Base-by-base conservation (phyloP, 2,329 filamentous ascomycete genomes). In the Cordyceps farinosa region DNA sequence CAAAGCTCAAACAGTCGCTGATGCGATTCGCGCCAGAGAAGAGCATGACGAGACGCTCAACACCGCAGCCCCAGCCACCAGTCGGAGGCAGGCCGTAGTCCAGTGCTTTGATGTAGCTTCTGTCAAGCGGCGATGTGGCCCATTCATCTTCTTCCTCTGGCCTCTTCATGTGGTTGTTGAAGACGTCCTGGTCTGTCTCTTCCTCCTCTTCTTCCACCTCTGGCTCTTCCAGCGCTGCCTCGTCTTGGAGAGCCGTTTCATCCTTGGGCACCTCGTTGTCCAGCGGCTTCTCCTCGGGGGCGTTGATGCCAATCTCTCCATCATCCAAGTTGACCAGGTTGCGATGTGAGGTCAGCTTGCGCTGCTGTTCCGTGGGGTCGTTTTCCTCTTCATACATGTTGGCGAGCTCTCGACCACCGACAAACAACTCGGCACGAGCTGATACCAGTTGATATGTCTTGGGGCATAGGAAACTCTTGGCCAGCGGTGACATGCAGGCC, bases 381-480 rank as follows among this genome's bases (percentile, higher is more conserved):
- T 99, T 99, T 74, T 99, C 95, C 77, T 99, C 95, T 75, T 99
- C 95, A 75, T 99, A 99, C 80, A 94, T 96, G 76, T 99, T 99
- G 65, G 94, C 91, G 38, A 97, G 83, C 73, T 99, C 95, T 61
- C 87, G 86, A 47, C 89, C 87, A 56, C 86, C 79, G 66, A 96
- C 85, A 76, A 96, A 97, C 29, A 97, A 84, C 76, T 97, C 93
- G 0, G 90, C 91, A 6, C 93, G 88, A 1, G 91, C 90, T 1
- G 92, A 89, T 1, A 97, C 87, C 9, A 84, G 76, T 73, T 97
- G 93, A 15, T 82, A 80, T 0, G 88, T 89, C 9, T 72, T 75
- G 0, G 86, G 84, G 73, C 92, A 91, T 27, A 82, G 70, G 76
- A 91, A 96, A 59, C 90, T 92, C 79, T 98, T 98, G 30, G 93